Conservation (phyloP, 306 rosid species). For the Fragaria iinumae region DNA sequence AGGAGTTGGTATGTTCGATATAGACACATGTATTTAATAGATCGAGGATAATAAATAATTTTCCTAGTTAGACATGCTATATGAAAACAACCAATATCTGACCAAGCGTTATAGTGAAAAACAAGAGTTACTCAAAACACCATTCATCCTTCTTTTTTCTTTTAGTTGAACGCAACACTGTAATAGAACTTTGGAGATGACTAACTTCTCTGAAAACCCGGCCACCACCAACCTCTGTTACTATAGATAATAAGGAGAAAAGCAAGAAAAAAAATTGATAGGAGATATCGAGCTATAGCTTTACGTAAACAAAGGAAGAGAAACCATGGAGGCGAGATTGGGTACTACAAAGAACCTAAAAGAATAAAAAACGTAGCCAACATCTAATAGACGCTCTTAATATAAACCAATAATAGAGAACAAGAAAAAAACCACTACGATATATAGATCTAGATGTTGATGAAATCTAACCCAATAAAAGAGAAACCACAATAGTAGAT, state of each 20-base stretch:
- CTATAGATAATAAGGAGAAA: not conserved
- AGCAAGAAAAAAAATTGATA: not conserved
- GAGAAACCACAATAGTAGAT: not conserved
- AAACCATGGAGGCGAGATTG: not conserved
- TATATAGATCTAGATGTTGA: not conserved
- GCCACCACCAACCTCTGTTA: not conserved
- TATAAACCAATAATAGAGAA: not conserved
- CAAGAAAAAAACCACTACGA: not conserved
- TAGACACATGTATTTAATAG: not conserved
- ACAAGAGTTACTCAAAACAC: not conserved
- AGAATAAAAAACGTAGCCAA: not conserved
- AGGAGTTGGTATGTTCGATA: not conserved
- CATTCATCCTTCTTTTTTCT: not conserved
- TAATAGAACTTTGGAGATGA: not conserved
- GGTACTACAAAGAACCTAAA: not conserved
- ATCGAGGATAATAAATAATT: not conserved
- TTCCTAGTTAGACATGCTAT: not conserved
- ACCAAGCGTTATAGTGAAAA: conserved; percentile 8
- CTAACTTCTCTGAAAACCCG: not conserved
- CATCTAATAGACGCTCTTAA: not conserved
- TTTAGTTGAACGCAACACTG: not conserved
- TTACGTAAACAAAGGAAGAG: not conserved
- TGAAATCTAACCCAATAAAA: no score
- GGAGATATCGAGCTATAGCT: not conserved
- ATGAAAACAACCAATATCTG: not conserved